Conservation (phyloP, 352 stramenopile genomes). For the Pythium chondricola region DNA sequence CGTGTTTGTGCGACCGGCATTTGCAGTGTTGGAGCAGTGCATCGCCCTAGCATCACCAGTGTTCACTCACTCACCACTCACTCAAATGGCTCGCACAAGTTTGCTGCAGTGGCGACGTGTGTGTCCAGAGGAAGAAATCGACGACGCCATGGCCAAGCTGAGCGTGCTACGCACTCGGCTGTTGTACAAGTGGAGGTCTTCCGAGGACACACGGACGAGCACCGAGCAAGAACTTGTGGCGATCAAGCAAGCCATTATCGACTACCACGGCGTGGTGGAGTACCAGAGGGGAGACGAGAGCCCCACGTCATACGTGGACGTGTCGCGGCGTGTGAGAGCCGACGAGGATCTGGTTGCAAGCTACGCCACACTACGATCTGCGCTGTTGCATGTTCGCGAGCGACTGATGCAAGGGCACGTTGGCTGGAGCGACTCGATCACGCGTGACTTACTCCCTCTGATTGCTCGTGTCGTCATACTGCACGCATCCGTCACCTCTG, state of each 20-base stretch:
- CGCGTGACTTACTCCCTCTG: background rate
- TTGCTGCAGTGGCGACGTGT: conserved; percentile 19
- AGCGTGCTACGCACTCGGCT: conserved; percentile 11
- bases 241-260: background rate
- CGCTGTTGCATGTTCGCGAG: conserved; percentile 1
- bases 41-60: conserved; percentile 12
- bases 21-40: conserved; percentile 32
- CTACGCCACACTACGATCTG: conserved; percentile 5
- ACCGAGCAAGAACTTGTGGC: background rate
- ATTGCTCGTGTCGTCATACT: conserved; percentile 10
- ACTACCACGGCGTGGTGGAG: background rate
- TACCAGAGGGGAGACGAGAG: no score
- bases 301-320: conserved; percentile 7
- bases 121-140: conserved; percentile 17
- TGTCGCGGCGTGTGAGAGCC: conserved; percentile 7
- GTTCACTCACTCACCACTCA: conserved; percentile 21
- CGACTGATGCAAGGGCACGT: background rate
- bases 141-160: conserved; percentile 20
- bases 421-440: background rate
- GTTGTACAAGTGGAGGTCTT: background rate
- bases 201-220: no score
- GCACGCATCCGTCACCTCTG: conserved; percentile 9
- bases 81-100: conserved; percentile 25
- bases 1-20: conserved; percentile 18
- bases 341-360: background rate